A percentile compares a stretch with the other conserved stretches of the same genome.
phyloP scores from a whole-genome alignment of 345 rosid species.

The Pistacia atlantica region DNA sequence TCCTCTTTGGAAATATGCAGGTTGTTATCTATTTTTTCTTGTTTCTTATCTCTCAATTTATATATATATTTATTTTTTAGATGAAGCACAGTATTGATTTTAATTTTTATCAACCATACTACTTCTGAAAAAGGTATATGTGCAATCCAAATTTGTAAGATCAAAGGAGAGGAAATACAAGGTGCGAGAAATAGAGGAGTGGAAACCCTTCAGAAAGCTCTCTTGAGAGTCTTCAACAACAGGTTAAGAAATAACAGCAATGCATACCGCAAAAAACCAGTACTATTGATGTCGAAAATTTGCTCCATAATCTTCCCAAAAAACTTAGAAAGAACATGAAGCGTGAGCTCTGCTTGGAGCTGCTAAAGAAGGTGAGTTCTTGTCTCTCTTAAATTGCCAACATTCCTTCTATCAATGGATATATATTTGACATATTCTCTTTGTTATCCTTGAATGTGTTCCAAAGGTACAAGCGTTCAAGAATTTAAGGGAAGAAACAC shows the following conservation, averaged over 20 bases:
- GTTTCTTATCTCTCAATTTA: neutral
- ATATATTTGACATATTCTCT: neutral
- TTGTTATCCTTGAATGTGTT: neutral
- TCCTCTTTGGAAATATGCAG: slow-evolving; percentile 7
- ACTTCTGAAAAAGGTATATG: neutral
- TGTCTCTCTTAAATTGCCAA: neutral
- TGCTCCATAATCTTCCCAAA: neutral
- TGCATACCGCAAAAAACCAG: neutral
- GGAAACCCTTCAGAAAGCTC: neutral
- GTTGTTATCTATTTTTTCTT: neutral
- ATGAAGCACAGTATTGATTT: neutral
- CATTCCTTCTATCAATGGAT: neutral
- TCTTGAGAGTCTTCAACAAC: neutral
- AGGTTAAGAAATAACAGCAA: neutral
- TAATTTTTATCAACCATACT: neutral
- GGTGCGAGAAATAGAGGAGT: neutral
- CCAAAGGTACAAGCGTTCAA: neutral
- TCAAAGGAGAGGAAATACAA: neutral
- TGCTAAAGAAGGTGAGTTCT: neutral
- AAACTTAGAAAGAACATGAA: neutral
- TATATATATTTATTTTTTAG: neutral
- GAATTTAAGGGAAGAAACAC: neutral
- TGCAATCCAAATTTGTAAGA: neutral
- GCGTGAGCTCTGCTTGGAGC: neutral
- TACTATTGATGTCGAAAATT: neutral